Conservation (phyloP, 176 grass and related monocot genomes). For the Musa acuminata region DNA sequence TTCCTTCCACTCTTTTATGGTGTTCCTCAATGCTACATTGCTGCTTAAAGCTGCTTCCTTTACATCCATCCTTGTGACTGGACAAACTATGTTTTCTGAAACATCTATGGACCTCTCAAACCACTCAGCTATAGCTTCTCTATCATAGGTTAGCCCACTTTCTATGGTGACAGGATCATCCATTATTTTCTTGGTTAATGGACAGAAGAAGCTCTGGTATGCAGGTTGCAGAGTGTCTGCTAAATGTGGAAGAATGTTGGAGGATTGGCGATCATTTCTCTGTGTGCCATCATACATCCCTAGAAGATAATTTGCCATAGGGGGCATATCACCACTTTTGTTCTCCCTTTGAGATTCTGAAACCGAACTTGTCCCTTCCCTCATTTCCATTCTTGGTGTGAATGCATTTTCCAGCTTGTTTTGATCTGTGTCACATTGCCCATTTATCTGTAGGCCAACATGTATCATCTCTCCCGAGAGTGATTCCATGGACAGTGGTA, state of each 20-base stretch:
- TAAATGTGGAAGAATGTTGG: constrained; percentile 33
- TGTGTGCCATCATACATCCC: constrained; percentile 40
- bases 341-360: not conserved
- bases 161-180: constrained; percentile 72
- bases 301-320: constrained; percentile 44
- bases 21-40: constrained; percentile 62
- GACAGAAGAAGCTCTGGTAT: constrained; percentile 87
- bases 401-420: constrained; percentile 15
- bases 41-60: constrained; percentile 46
- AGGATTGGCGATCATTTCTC: constrained; percentile 29
- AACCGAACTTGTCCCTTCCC: constrained; percentile 4
- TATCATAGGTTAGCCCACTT: constrained; percentile 77
- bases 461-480: constrained; percentile 23
- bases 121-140: constrained; percentile 58
- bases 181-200: constrained; percentile 84
- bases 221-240: constrained; percentile 68
- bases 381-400: not conserved
- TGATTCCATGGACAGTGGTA: constrained; percentile 25
- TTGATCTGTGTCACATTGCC: constrained; percentile 8
- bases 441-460: constrained; percentile 3
- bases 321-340: constrained; percentile 42
- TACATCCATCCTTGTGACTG: constrained; percentile 49
- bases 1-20: constrained; percentile 62
- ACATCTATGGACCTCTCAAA: constrained; percentile 40
- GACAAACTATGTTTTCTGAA: constrained; percentile 52